Conservation (phyloP, 2,329 filamentous ascomycete species). For the Fusarium brevicatenulatum region DNA sequence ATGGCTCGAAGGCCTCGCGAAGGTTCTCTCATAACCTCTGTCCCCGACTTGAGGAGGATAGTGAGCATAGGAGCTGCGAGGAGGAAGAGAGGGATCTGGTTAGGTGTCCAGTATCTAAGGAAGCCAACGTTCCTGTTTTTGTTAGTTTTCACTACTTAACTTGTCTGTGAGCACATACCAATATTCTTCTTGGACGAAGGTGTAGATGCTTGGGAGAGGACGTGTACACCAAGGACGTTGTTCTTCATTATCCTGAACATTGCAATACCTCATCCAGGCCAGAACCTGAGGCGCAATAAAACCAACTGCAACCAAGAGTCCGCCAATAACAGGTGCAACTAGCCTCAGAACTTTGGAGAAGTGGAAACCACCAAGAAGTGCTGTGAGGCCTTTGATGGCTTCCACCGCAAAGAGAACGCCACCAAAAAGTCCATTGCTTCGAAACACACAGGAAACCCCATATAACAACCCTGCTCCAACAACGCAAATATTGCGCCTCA, state of each 20-base stretch:
- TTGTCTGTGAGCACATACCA: constrained; percentile 70
- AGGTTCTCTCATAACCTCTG: constrained; percentile 49
- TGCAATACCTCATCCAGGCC: constrained; percentile 80
- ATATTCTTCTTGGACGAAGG: constrained; percentile 88
- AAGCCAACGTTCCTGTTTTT: constrained; percentile 82
- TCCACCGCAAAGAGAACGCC: constrained; percentile 80
- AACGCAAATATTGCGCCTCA: constrained; percentile 59
- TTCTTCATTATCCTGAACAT: constrained; percentile 32
- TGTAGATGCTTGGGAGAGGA: constrained; percentile 85
- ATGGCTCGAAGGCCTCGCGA: constrained; percentile 10
- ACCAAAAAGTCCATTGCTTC: constrained; percentile 88
- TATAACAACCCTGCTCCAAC: constrained; percentile 75
- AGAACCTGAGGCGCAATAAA: constrained; percentile 76
- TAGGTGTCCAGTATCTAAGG: constrained; percentile 87
- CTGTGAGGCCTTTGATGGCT: constrained; percentile 52
- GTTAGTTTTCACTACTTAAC: constrained; percentile 31
- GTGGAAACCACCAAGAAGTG: constrained; percentile 42
- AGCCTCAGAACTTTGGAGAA: constrained; percentile 62
- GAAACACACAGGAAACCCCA: constrained; percentile 76
- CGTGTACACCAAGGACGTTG: constrained; percentile 78
- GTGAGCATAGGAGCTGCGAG: constrained; percentile 82
- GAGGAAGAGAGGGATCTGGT: constrained; percentile 88
- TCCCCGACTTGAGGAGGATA: constrained; percentile 69
- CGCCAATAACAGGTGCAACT: constrained; percentile 70
- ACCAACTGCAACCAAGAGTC: constrained; percentile 73